These are phyloP conservation scores for Mytilinidion resinicola DNA, from an alignment of 495 filamentous ascomycete genomes.

Conservation along the genomic window DNA sequence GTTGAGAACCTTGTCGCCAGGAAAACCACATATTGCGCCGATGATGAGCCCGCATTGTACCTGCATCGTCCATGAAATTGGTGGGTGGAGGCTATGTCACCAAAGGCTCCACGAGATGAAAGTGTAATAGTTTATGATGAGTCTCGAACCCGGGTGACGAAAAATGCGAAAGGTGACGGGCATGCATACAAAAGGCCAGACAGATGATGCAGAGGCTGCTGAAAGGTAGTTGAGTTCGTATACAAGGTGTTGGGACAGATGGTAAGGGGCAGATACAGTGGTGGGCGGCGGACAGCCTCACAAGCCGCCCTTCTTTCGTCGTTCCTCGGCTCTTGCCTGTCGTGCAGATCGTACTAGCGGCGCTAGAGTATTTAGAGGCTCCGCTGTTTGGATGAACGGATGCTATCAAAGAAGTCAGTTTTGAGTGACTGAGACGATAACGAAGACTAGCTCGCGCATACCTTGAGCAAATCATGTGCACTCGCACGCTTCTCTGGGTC, in stretches of 20 bases:
- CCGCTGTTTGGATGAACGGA: conserved; percentile 73
- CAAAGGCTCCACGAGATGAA: too few relatives aligned
- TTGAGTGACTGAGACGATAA: neutral
- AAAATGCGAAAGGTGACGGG: neutral
- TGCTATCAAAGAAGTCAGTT: conserved; percentile 56
- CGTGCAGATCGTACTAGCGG: conserved; percentile 85
- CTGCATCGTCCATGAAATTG: too few relatives aligned
- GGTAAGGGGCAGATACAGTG: neutral
- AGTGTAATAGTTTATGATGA: too few relatives aligned
- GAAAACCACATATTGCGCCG: too few relatives aligned
- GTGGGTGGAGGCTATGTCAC: too few relatives aligned
- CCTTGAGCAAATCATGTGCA: conserved; percentile 84
- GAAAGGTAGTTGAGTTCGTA: neutral
- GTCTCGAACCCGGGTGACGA: too few relatives aligned
- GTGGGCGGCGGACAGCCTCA: neutral
- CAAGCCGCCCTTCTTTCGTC: conserved; percentile 46
- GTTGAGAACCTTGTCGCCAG: too few relatives aligned
- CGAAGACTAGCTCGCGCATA: conserved; percentile 41
- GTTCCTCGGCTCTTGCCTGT: conserved; percentile 75
- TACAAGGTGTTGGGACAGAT: neutral
- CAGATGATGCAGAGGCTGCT: neutral
- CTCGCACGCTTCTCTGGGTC: conserved; percentile 94
- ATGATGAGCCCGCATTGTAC: too few relatives aligned
- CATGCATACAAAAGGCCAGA: neutral
- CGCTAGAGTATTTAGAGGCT: conserved; percentile 66